These are phyloP conservation scores for Nephelium lappaceum DNA, from an alignment of 345 rosid genomes.

Conservation along the genomic window DNA sequence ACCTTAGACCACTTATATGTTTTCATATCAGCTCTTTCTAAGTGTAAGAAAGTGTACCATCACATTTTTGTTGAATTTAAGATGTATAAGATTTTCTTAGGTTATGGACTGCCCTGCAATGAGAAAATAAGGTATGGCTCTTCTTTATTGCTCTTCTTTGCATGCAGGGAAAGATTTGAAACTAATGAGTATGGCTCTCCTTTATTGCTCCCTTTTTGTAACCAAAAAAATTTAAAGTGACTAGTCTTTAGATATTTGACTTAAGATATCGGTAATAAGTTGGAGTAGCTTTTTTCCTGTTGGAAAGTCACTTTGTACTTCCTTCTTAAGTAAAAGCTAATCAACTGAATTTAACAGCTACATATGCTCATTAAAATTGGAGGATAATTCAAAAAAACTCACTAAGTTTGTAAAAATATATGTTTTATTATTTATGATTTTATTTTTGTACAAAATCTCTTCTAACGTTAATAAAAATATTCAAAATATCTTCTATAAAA, in stretches of 20 bases:
- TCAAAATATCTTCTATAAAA: too few species aligned
- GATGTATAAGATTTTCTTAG: not conserved
- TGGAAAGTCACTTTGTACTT: too few species aligned
- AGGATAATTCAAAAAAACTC: too few species aligned
- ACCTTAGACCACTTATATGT: not conserved
- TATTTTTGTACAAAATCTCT: too few species aligned
- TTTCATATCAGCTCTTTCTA: not conserved
- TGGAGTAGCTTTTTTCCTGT: too few species aligned
- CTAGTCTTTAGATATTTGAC: not conserved
- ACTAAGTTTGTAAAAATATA: too few species aligned
- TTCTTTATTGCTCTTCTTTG: not conserved
- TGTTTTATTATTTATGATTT: too few species aligned
- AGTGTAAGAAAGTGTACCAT: not conserved
- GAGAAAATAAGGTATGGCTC: slow-evolving; percentile 19
- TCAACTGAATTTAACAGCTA: too few species aligned
- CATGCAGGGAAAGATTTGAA: slow-evolving; percentile 14
- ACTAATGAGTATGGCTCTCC: not conserved
- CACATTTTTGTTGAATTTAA: not conserved
- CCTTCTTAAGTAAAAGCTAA: too few species aligned
- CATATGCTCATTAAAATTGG: too few species aligned
- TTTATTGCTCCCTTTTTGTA: not conserved
- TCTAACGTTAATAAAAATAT: too few species aligned
- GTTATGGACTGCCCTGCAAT: not conserved
- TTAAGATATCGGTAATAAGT: too few species aligned
- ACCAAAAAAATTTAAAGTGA: not conserved